Conservation (phyloP, 331 rosid species). For the Acacia pycnantha region DNA sequence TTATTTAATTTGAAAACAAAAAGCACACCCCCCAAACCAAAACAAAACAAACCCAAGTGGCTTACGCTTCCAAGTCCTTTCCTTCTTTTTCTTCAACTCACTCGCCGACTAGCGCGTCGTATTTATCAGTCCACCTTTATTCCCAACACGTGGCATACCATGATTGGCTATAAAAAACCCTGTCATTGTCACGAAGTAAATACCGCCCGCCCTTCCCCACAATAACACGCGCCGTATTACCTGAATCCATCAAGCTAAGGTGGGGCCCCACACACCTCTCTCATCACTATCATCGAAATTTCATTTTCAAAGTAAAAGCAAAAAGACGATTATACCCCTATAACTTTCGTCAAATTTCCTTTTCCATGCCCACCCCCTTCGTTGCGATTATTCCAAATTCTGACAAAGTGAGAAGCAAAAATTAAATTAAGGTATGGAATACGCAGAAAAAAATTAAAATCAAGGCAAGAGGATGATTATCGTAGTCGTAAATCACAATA, state of each 20-base stretch:
- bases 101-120: not conserved
- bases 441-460: not conserved
- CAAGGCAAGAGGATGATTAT: not conserved
- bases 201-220: not conserved
- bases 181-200: not conserved
- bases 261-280: constrained; percentile 20
- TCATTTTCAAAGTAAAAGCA: constrained; percentile 7
- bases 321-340: constrained; percentile 37
- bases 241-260: not conserved
- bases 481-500: constrained; percentile 43
- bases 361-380: not conserved
- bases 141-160: constrained; percentile 13
- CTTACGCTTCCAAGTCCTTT: not conserved
- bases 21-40: not conserved
- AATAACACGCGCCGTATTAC: constrained; percentile 21
- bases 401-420: not conserved
- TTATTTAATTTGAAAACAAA: not conserved
- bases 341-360: not conserved
- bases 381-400: not conserved
- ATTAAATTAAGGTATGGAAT: not conserved
- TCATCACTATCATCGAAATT: constrained; percentile 36
- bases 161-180: constrained; percentile 10
- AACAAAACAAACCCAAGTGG: not conserved
- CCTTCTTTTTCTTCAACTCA: not conserved
- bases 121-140: not conserved